Evolutionary conservation across 495 filamentous ascomycete species (phyloP), one percentile per base, ranked within the genome.

Genomic region (Aspergillus wentii): DNA sequence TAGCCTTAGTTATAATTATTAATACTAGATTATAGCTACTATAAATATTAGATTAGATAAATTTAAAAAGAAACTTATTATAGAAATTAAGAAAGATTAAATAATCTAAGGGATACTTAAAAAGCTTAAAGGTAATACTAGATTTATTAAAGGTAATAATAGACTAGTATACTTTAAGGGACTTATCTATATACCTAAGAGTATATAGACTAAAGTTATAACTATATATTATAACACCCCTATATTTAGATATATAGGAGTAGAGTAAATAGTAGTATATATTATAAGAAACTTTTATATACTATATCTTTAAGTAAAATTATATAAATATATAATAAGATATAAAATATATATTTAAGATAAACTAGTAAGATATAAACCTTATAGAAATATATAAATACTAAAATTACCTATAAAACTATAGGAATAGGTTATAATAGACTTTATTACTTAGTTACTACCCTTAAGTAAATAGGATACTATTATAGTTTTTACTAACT

Each of bases 361-460:
- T 14, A 39, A 45, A 30, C 30, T 13, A 33, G 16, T 4, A 18
- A 16, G 17, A 34, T 8, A 45, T 8, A 11, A 15, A 17, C 30
- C 8, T 0, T 45, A 45, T 29, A 13, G 30, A 8, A 31, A 54
- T 8, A 33, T 56, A 15, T 27, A 49, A 17, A 33, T 44, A 0
- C 15, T 36, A 5, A 25, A 34, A 34, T 3, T 30, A 35, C 37
- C 39, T 8, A 40, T 17, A 13, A 0, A 22, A 2, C 35, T 21
- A n/a, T 56, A 30, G 40, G 15, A 40, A 17, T 40, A 14, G 10
- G 51, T 56, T 13, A 53, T 36, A 1, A 46, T 53, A 11, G 36
- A 58, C 19, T 53, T 59, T 26, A 48, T 53, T 14, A 38, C 40
- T 1, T 40, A 46, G 18, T 17, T 36, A 27, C 40, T 22, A 14